Base-by-base conservation (phyloP, 352 stramenopile genomes). In the Thraustotheca clavata region DNA sequence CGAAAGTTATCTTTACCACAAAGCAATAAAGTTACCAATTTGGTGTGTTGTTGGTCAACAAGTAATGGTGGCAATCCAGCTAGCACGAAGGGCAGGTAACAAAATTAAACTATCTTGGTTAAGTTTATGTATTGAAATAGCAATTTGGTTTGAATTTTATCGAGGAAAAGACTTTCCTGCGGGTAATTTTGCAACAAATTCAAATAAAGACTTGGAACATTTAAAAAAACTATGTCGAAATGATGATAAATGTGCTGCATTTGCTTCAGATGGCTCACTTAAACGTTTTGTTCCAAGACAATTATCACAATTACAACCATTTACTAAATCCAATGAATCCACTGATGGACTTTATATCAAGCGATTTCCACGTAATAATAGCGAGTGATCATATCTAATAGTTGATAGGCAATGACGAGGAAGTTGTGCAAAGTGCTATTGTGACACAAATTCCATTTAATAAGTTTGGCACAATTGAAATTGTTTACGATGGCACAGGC, bases 111-210 rank as follows among this genome's bases (percentile, higher is more conserved):
- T 22, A 1, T 54, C 40, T 20, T 24, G 32, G 12, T 65, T 31
- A 9, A 9, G 12, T 14, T 52, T 9, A 6, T 52, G 7, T 52
- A 43, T 50, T n/a, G 71, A 79, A 27, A 79, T 75, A 24, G 80
- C 79, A 0, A 80, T 88, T 34, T 75, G 71, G 16, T 92, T 92
- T 67, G 77, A 88, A 55, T 92, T 92, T 68, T 89, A 90, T 59
- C 60, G 70, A 1, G 75, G 73, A 26, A 89, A 82, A 54, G 83
- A 92, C 52, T 90, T 92, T 32, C 71, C 78, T 2, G 69, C 74
- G 11, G 83, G 81, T 1, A 92, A 90, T 39, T 88, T 81, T 70
- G 70, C 70, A 16, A 71, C 74, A 6, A 26, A 35, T 26, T 9
- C 43, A 24, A 52, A 9, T 31, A 14, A 24, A 18, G 31, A 24